Conservation (phyloP, 441 rosid genomes). For the Omphalea diandra region DNA sequence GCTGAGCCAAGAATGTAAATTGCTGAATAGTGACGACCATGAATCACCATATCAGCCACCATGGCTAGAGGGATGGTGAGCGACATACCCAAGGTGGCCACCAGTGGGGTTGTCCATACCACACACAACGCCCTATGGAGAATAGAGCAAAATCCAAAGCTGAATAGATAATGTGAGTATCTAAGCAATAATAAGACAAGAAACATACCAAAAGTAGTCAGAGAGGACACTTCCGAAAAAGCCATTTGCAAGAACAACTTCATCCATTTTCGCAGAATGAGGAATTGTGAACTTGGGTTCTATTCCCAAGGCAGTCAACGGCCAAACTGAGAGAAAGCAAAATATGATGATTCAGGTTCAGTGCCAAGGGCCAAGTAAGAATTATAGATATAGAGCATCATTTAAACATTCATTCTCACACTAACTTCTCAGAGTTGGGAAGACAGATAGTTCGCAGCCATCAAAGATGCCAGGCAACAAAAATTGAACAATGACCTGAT, state of each 20-base stretch:
- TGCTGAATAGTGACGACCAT: slow-evolving; percentile 76
- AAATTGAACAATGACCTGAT: not conserved
- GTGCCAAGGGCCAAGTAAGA: too few species aligned
- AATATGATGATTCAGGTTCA: slow-evolving; percentile 17
- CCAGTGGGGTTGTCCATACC: slow-evolving; percentile 85
- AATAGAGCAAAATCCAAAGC: not conserved
- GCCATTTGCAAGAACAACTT: slow-evolving; percentile 94
- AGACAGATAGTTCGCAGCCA: not conserved
- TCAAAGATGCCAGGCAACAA: not conserved
- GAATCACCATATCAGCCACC: slow-evolving; percentile 80
- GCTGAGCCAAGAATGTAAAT: slow-evolving; percentile 72
- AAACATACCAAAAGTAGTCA: slow-evolving; percentile 79
- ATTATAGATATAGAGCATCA: too few species aligned
- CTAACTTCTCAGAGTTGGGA: not conserved
- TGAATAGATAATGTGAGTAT: not conserved
- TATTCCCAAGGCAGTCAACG: slow-evolving; percentile 88
- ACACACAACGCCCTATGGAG: slow-evolving; percentile 66
- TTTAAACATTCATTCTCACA: not conserved
- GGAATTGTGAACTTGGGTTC: slow-evolving; percentile 96
- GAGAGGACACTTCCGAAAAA: slow-evolving; percentile 96
- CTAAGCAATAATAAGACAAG: not conserved
- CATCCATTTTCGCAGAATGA: slow-evolving; percentile 84
- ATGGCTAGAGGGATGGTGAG: slow-evolving; percentile 84
- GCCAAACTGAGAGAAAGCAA: slow-evolving; percentile 67
- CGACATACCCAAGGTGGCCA: slow-evolving; percentile 83